Base-by-base conservation (phyloP, 805 yeast species). In the Yarrowia deformans region DNA sequence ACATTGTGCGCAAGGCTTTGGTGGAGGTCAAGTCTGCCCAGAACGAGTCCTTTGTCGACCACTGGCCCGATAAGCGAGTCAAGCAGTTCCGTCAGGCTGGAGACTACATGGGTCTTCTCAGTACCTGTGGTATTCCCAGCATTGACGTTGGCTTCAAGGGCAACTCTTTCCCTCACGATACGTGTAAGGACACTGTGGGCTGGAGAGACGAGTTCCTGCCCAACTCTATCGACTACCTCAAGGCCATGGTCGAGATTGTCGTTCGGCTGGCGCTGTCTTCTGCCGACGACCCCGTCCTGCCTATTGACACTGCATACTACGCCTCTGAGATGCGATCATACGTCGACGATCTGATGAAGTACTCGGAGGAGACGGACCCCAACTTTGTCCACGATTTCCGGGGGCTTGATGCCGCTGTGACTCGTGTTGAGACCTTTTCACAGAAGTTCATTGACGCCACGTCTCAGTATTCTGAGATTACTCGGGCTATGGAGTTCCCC, bases 221-320 rank as follows among this genome's bases (percentile, higher is more conserved):
- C 94, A 90, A 73, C 83, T 87, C 1, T 81, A 80, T 16, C 86
- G 88, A 84, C 75, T 78, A 18, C 81, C 84, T 64, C 92, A 89
- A 74, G 75, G 79, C 86, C 18, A 74, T 92, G 70, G 84, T 87
- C 3, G 84, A 87, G 68, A 75, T 90, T 29, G 74, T 89, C 1
- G 81, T 90, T 4, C 80, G 83, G 56, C 71, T 88, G 3, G 78
- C 84, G 0, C 74, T 92, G n/a, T 82, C 84, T 58, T 74, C 90
- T n/a, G 84, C 88, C 0, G 97, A 93, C 73, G 84, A 83, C 49
- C 97, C 98, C 0, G 77, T 91, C 49, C 80, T 93, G 18, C 97
- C 97, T 1, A 89, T 84, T 72, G 85, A 88, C 75, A 77, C 90
- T 43, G 77, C 75, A 3, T 79, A 80, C 7, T 82, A 86, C 70